These are phyloP conservation scores for Lolium multiflorum DNA, from an alignment of 176 grass and related monocot genomes.

Conservation along the genomic window DNA sequence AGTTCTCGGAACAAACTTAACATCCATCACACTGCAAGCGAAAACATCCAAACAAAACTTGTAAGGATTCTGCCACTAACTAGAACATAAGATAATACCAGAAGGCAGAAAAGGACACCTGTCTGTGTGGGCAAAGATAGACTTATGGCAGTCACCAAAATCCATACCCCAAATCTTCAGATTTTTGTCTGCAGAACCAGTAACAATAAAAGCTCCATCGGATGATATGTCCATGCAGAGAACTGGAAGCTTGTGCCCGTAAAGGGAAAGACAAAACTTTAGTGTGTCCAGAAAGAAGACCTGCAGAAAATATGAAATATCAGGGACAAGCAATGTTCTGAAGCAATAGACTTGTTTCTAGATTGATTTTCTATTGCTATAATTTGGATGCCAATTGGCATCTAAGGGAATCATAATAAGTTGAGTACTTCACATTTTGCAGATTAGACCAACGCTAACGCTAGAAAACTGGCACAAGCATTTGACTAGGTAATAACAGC, in stretches of 20 bases:
- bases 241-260: slow-evolving; percentile 89
- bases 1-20: slow-evolving; percentile 90
- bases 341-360: slow-evolving; percentile 12
- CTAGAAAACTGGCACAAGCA: neutral
- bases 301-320: slow-evolving; percentile 54
- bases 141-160: slow-evolving; percentile 92
- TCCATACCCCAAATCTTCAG: slow-evolving; percentile 98
- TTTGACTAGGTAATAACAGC: slow-evolving; percentile 1
- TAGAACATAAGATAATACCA: slow-evolving; percentile 5
- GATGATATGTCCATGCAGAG: slow-evolving; percentile 99
- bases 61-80: slow-evolving; percentile 11
- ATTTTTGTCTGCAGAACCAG: slow-evolving; percentile 94
- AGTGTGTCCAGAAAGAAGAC: slow-evolving; percentile 85
- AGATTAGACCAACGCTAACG: neutral
- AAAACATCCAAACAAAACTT: slow-evolving; percentile 18
- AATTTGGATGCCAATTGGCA: slow-evolving; percentile 13
- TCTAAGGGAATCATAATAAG: neutral
- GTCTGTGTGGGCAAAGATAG: slow-evolving; percentile 91
- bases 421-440: neutral
- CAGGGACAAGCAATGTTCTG: slow-evolving; percentile 32
- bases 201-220: slow-evolving; percentile 86
- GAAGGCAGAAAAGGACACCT: slow-evolving; percentile 60
- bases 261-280: slow-evolving; percentile 76
- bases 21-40: slow-evolving; percentile 85
- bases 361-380: slow-evolving; percentile 25